phyloP scores from a whole-genome alignment of 2,329 filamentous ascomycete genomes.

The Colletotrichum limetticola region DNA sequence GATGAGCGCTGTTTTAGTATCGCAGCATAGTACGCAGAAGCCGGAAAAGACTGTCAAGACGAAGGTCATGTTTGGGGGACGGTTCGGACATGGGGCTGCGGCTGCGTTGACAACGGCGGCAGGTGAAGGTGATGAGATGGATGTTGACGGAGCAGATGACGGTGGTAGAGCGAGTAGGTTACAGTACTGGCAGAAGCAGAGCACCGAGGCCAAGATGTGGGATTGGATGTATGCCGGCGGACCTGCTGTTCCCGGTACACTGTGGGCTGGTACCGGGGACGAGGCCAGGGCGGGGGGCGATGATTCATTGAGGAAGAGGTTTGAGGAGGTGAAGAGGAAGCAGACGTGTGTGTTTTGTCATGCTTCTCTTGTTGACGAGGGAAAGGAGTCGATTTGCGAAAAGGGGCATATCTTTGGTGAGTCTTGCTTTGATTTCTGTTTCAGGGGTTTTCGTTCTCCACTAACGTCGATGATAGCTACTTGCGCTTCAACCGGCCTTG shows the following conservation, averaged over 20 bases:
- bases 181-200: constrained; percentile 42
- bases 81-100: background rate
- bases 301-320: constrained; percentile 48
- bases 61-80: constrained; percentile 50
- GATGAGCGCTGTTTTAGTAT: constrained; percentile 61
- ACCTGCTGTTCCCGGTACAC: constrained; percentile 53
- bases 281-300: constrained; percentile 19
- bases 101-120: background rate
- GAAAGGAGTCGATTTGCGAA: constrained; percentile 50
- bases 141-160: constrained; percentile 8
- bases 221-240: constrained; percentile 70
- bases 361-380: constrained; percentile 44
- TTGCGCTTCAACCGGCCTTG: constrained; percentile 64
- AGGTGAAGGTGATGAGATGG: constrained; percentile 2
- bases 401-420: constrained; percentile 54
- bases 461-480: constrained; percentile 49
- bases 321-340: constrained; percentile 46
- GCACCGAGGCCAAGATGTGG: constrained; percentile 66
- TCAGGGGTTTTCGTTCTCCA: background rate
- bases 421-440: constrained; percentile 20
- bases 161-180: background rate
- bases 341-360: constrained; percentile 62
- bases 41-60: constrained; percentile 54
- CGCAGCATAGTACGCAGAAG: constrained; percentile 59
- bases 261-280: constrained; percentile 30